phyloP scores from a whole-genome alignment of 208 protist genomes.

The Polymyxa betae region DNA sequence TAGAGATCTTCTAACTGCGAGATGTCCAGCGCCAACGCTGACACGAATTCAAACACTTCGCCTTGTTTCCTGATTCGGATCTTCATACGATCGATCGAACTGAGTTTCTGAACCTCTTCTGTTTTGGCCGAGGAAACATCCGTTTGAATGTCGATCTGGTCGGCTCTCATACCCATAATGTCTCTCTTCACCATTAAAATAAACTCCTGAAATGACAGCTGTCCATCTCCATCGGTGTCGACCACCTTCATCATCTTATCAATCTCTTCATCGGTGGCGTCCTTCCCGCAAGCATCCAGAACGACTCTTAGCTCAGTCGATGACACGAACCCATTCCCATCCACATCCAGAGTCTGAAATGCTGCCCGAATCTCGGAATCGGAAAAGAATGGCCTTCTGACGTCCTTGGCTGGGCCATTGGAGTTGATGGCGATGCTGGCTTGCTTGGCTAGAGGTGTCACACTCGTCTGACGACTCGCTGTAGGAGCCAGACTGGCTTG shows the following conservation, averaged over 20 bases:
- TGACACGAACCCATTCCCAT: constrained; percentile 42
- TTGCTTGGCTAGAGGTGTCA: too few species aligned
- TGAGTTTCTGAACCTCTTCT: neutral
- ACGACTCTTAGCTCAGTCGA: constrained; percentile 38
- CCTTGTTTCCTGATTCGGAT: constrained; percentile 39
- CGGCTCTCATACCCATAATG: neutral
- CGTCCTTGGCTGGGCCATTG: neutral
- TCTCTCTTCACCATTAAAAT: constrained; percentile 23
- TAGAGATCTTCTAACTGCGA: constrained; percentile 30
- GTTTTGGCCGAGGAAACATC: neutral
- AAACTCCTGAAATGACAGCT: constrained; percentile 42
- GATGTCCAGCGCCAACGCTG: neutral
- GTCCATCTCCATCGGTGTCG: constrained; percentile 25
- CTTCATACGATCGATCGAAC: constrained; percentile 39
- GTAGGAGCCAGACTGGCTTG: too few species aligned
- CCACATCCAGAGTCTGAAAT: constrained; percentile 34
- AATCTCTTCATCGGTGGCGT: constrained; percentile 19
- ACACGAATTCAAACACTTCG: constrained; percentile 46
- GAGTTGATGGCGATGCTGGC: too few species aligned
- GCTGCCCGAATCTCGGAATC: constrained; percentile 21
- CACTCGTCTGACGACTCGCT: too few species aligned
- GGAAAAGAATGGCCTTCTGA: constrained; percentile 9
- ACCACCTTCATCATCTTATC: constrained; percentile 51
- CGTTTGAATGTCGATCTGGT: neutral
- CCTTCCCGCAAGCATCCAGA: constrained; percentile 50